phyloP scores from a whole-genome alignment of 305 asterid genomes.

The Fraxinus sp. region DNA sequence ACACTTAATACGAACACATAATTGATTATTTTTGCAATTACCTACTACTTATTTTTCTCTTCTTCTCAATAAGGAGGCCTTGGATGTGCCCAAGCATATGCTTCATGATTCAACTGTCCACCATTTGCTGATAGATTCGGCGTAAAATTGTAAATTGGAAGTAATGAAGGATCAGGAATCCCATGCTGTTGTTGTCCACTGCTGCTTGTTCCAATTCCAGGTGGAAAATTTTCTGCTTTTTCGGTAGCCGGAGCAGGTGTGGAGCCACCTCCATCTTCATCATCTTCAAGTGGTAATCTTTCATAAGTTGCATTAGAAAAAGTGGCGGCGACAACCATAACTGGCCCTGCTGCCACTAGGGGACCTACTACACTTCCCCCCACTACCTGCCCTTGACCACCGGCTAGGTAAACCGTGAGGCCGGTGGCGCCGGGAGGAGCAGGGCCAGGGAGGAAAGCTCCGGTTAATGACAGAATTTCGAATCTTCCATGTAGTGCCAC shows the following conservation, averaged over 20 bases:
- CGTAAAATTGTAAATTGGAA: conserved; percentile 7
- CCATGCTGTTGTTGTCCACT: not conserved
- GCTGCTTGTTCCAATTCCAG: not conserved
- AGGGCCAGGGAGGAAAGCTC: conserved; percentile 16
- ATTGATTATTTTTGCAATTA: not conserved
- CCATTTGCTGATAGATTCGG: conserved; percentile 10
- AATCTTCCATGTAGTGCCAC: conserved; percentile 16
- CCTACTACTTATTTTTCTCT: not conserved
- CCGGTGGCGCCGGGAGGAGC: conserved; percentile 23
- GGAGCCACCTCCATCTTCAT: not conserved
- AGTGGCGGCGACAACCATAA: conserved; percentile 19
- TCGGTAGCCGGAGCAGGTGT: not conserved
- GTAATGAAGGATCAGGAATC: not conserved
- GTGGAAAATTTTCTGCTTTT: not conserved
- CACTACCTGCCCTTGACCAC: conserved; percentile 19
- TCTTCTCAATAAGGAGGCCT: conserved; percentile 4
- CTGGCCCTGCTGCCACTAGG: conserved; percentile 16
- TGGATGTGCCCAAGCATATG: conserved; percentile 17
- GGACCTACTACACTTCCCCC: conserved; percentile 19
- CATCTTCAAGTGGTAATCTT: conserved; percentile 17
- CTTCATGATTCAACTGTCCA: conserved; percentile 16
- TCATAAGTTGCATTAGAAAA: conserved; percentile 20
- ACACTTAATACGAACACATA: not conserved
- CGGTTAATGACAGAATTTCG: conserved; percentile 7
- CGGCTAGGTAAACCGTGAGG: conserved; percentile 6